Conservation (phyloP, 495 filamentous ascomycete species). For the Podospora pseudopauciseta region DNA sequence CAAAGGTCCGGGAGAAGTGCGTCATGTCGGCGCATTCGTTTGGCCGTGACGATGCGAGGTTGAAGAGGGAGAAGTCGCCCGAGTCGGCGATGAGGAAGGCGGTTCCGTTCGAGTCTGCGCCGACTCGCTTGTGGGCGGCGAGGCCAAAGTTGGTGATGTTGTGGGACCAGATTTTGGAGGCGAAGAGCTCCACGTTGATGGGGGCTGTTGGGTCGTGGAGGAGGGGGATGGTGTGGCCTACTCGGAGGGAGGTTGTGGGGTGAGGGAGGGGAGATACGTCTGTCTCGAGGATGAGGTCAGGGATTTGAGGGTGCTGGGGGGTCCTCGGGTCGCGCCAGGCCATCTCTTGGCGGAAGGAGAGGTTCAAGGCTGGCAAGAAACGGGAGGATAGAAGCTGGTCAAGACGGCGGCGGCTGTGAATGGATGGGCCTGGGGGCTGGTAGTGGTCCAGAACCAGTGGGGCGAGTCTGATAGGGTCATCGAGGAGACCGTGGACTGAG, state of each 20-base stretch:
- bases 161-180: conserved; percentile 13
- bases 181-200: conserved; percentile 24
- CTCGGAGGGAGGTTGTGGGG: conserved; percentile 16
- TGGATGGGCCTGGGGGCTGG: conserved; percentile 26
- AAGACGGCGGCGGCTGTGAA: conserved; percentile 21
- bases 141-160: conserved; percentile 17
- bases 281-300: conserved; percentile 22
- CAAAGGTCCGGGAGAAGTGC: conserved; percentile 15
- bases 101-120: conserved; percentile 12
- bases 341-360: conserved; percentile 26
- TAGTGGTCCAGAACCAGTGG: conserved; percentile 24
- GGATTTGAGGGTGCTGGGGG: neutral
- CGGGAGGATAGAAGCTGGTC: conserved; percentile 23
- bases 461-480: conserved; percentile 23
- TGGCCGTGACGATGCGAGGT: neutral
- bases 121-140: conserved; percentile 18
- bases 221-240: conserved; percentile 24
- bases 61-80: conserved; percentile 22
- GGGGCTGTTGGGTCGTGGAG: conserved; percentile 12
- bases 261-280: conserved; percentile 27
- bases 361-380: conserved; percentile 22
- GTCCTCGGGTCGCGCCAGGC: conserved; percentile 12
- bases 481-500: conserved; percentile 26
- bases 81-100: conserved; percentile 24
- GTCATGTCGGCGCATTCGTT: conserved; percentile 25